Evolutionary conservation across 2,329 filamentous ascomycete genomes (phyloP).

Genomic region (Dactylella cylindrospora): DNA sequence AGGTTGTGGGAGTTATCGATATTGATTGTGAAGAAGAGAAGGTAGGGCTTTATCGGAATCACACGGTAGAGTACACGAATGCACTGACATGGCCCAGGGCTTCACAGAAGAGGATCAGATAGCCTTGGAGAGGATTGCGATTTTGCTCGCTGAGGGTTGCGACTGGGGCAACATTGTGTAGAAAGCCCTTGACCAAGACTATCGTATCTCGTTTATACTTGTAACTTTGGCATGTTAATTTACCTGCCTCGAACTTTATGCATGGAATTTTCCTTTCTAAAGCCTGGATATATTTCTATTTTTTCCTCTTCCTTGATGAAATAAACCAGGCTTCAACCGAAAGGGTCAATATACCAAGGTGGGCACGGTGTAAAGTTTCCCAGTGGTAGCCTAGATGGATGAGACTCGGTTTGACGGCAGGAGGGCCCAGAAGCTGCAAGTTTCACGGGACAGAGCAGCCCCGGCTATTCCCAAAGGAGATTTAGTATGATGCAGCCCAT

Average conservation of each 20-base stretch:
- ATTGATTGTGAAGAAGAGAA: conserved; percentile 66
- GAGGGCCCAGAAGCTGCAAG: conserved; percentile 25
- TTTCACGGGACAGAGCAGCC: conserved; percentile 37
- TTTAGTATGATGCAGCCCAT: conserved; percentile 41
- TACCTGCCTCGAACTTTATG: too few species aligned
- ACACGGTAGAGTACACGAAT: not conserved
- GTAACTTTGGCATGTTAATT: too few species aligned
- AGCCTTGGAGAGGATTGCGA: conserved; percentile 67
- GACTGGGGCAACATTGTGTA: too few species aligned
- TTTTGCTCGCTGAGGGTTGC: conserved; percentile 62
- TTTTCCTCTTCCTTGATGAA: too few species aligned
- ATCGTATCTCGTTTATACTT: too few species aligned
- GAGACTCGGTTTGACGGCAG: conserved; percentile 23
- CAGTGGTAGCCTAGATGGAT: conserved; percentile 28
- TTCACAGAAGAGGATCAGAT: conserved; percentile 64
- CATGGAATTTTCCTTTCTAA: too few species aligned
- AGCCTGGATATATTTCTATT: too few species aligned
- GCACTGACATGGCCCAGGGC: conserved; percentile 37
- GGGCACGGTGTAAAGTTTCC: conserved; percentile 16
- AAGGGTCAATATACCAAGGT: too few species aligned
- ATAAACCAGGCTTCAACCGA: too few species aligned
- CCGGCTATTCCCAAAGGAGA: conserved; percentile 29
- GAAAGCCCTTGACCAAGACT: too few species aligned
- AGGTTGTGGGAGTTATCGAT: conserved; percentile 74
- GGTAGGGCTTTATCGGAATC: conserved; percentile 59